A percentile compares a stretch with the other conserved stretches of the same genome.
Conservation (phyloP, 352 stramenopile genomes). For the Globisporangium parvum region DNA sequence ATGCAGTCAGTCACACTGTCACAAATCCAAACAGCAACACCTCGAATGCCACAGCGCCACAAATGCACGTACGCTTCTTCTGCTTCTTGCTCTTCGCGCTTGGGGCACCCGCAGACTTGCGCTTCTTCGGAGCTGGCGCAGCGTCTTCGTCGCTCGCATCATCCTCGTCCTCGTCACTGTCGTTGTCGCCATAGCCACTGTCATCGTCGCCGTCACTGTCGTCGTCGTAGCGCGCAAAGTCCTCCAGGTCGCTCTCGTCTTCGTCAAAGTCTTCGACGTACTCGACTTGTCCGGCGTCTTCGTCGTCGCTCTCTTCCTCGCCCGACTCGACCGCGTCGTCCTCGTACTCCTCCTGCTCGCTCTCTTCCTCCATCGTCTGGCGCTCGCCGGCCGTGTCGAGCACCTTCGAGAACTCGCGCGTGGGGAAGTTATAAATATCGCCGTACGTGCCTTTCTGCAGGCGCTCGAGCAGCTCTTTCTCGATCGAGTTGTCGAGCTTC, state of each 20-base stretch:
- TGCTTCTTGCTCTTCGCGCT: slow-evolving; percentile 55
- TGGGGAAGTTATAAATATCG: slow-evolving; percentile 99
- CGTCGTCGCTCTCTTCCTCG: slow-evolving; percentile 59
- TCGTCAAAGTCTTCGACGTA: slow-evolving; percentile 89
- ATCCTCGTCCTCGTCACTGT: slow-evolving; percentile 29
- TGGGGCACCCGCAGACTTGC: slow-evolving; percentile 33
- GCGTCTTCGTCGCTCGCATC: slow-evolving; percentile 33
- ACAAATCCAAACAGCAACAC: not conserved
- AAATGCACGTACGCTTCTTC: slow-evolving; percentile 43
- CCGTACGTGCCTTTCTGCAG: slow-evolving; percentile 97
- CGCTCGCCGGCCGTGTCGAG: slow-evolving; percentile 74
- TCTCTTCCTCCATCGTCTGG: slow-evolving; percentile 91
- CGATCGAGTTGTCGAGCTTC: slow-evolving; percentile 94
- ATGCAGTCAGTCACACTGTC: slow-evolving; percentile 3
- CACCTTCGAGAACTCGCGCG: slow-evolving; percentile 88
- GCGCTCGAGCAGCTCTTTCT: slow-evolving; percentile 97
- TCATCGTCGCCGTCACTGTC: slow-evolving; percentile 24
- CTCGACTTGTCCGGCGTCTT: slow-evolving; percentile 67
- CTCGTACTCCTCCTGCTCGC: slow-evolving; percentile 69
- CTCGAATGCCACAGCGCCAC: no score
- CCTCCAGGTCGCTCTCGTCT: slow-evolving; percentile 90
- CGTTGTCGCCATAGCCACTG: slow-evolving; percentile 28
- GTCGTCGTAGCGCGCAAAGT: slow-evolving; percentile 72
- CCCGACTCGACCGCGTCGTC: slow-evolving; percentile 61
- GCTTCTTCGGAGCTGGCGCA: slow-evolving; percentile 44